phyloP scores from a whole-genome alignment of 2,329 filamentous ascomycete species.

The Emergomyces africanus region DNA sequence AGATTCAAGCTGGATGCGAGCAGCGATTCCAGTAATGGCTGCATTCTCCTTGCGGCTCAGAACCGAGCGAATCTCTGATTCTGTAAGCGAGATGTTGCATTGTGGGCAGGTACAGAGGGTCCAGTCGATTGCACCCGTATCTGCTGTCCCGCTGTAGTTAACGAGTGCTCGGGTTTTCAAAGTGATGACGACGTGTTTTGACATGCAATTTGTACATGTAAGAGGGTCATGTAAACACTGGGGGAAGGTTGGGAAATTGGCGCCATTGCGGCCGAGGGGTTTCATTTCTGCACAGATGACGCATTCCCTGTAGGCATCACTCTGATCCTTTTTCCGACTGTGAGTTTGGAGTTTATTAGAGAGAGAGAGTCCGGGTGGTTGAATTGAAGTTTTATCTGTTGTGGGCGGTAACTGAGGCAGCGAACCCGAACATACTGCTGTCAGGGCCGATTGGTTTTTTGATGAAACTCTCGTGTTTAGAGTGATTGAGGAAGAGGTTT shows the following conservation, averaged over 20 bases:
- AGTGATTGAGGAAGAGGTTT: neutral
- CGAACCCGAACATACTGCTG: neutral
- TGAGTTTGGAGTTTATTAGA: neutral
- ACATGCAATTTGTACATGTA: conserved; percentile 6
- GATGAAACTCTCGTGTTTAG: neutral
- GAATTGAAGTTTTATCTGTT: neutral
- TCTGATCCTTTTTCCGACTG: neutral
- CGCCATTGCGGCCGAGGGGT: neutral
- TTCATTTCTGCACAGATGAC: conserved; percentile 6
- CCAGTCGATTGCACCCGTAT: conserved; percentile 3
- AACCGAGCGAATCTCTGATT: neutral
- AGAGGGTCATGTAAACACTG: conserved; percentile 4
- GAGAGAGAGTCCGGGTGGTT: neutral
- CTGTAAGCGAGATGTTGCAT: conserved; percentile 1
- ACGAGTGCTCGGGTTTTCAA: neutral
- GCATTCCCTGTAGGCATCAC: conserved; percentile 4
- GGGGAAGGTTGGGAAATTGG: conserved; percentile 6
- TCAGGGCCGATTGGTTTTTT: neutral
- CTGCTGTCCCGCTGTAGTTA: neutral
- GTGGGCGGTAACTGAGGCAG: neutral
- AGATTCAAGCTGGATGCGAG: neutral
- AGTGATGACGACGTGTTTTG: conserved; percentile 1
- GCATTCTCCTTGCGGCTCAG: conserved; percentile 2
- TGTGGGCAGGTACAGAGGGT: conserved; percentile 5
- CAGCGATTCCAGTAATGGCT: neutral